Conservation (phyloP, 805 yeast genomes). For the Kodamaea nitidulidarum region DNA sequence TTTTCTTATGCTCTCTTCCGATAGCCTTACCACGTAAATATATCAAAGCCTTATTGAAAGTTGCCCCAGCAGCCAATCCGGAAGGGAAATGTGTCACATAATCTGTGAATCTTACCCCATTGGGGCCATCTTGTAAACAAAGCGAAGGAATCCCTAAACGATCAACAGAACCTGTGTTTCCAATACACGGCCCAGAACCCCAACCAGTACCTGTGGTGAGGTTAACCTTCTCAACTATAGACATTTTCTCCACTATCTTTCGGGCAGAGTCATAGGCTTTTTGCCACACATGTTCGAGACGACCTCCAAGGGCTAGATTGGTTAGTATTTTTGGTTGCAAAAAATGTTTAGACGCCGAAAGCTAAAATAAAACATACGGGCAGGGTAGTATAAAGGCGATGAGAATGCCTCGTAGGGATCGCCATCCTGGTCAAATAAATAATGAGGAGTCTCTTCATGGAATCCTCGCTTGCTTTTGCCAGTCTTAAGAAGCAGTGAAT, state of each 20-base stretch:
- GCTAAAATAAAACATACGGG: slow-evolving; percentile 26
- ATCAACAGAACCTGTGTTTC: slow-evolving; percentile 57
- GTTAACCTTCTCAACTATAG: slow-evolving; percentile 56
- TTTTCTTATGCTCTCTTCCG: slow-evolving; percentile 50
- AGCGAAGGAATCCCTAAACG: slow-evolving; percentile 50
- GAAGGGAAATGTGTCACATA: slow-evolving; percentile 55
- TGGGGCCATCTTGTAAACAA: slow-evolving; percentile 62
- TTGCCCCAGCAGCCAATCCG: slow-evolving; percentile 55
- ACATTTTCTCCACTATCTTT: slow-evolving; percentile 51
- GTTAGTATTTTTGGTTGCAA: slow-evolving; percentile 11
- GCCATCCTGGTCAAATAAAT: slow-evolving; percentile 23
- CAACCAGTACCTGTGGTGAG: slow-evolving; percentile 62
- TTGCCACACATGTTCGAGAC: slow-evolving; percentile 51
- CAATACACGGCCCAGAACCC: slow-evolving; percentile 60
- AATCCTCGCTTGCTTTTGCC: slow-evolving; percentile 15
- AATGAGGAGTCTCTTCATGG: slow-evolving; percentile 32
- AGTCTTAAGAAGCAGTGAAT: not conserved
- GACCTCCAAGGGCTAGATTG: slow-evolving; percentile 39
- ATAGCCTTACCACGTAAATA: slow-evolving; percentile 52
- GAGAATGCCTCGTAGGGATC: slow-evolving; percentile 25
- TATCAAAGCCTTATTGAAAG: slow-evolving; percentile 51
- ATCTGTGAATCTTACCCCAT: slow-evolving; percentile 57
- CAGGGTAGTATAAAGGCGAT: slow-evolving; percentile 31
- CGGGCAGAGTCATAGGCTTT: slow-evolving; percentile 54
- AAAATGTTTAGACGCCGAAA: slow-evolving; percentile 1